Conservation (phyloP, 2,329 filamentous ascomycete genomes). For the Onygena corvina region DNA sequence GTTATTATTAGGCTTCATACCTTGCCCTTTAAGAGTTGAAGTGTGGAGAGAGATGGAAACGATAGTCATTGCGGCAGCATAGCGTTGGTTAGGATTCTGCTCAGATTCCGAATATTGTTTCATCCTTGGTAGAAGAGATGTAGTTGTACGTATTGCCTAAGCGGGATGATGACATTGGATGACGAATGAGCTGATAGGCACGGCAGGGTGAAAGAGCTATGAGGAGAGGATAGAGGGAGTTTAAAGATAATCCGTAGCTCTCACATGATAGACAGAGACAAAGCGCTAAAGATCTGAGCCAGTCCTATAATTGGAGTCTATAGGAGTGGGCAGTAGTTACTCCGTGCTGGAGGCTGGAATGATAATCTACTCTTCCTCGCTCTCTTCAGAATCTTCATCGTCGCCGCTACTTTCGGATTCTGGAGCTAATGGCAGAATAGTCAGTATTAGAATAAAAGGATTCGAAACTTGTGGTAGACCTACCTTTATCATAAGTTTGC, state of each 20-base stretch:
- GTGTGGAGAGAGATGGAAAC: not conserved
- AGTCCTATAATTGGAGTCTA: too few relatives aligned
- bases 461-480: constrained; percentile 7
- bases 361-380: constrained; percentile 36
- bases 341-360: not conserved
- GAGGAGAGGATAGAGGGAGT: not conserved
- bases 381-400: constrained; percentile 39
- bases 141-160: too few relatives aligned
- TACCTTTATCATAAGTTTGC: constrained; percentile 31
- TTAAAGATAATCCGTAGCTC: not conserved
- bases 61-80: too few relatives aligned
- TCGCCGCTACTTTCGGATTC: constrained; percentile 37
- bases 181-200: too few relatives aligned
- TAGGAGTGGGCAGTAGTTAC: not conserved
- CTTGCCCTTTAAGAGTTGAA: not conserved
- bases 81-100: too few relatives aligned
- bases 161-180: too few relatives aligned
- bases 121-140: too few relatives aligned
- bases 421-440: constrained; percentile 18
- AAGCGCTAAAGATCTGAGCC: too few relatives aligned
- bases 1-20: too few relatives aligned
- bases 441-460: constrained; percentile 10
- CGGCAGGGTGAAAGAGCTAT: too few relatives aligned
- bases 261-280: not conserved
- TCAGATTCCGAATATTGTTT: too few relatives aligned